Base-by-base conservation (phyloP, 163 green algal genomes). In the Trebouxia gelatinosa region DNA sequence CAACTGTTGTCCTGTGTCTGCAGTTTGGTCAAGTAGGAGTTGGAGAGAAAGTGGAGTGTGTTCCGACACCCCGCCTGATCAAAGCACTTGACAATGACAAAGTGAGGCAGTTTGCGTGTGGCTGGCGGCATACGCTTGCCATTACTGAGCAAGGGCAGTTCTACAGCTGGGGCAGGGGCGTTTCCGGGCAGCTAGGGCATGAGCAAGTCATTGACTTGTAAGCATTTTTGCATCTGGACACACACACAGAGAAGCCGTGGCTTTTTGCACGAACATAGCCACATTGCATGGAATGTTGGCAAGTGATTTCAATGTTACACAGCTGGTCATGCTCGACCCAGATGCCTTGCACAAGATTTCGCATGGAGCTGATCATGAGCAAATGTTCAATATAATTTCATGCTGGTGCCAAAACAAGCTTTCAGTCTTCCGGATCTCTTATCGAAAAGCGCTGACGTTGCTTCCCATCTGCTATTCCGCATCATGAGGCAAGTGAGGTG, bases 41-140 rank as follows among this genome's bases (percentile, higher is more conserved):
- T 7, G 91, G 90, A 13, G 84, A 87, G 62, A 82, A 66, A 2
- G 75, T 85, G 34, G 91, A 97, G 72, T 80, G 66, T 26, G 76
- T 74, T 38, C 31, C 62, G 0, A 65, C 77, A 11, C 84, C 84
- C 32, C 61, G 31, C 5, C 23, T 48, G 26, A 77, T 77, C 28
- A 48, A 46, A 9, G 57, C 40, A 3, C 43, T 74, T 2, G 31
- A 64, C 4, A 58, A 58, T 23, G 77, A 87, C 74, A 77, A 43
- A 2, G 85, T 95, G 0, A 67, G 61, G 16, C 75, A 84, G 75
- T 80, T 97, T 62, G 87, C 90, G 9, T 95, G 89, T 77, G 93
- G 93, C 6, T 97, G 93, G 94, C 87, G 92, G 19, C 94, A 98
- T 85, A 94, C 89, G 0, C 34, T 95, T 32, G 86, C 72, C 0